Evolutionary conservation across 306 rosid genomes (phyloP).

Genomic region (Canavalia gladiata): DNA sequence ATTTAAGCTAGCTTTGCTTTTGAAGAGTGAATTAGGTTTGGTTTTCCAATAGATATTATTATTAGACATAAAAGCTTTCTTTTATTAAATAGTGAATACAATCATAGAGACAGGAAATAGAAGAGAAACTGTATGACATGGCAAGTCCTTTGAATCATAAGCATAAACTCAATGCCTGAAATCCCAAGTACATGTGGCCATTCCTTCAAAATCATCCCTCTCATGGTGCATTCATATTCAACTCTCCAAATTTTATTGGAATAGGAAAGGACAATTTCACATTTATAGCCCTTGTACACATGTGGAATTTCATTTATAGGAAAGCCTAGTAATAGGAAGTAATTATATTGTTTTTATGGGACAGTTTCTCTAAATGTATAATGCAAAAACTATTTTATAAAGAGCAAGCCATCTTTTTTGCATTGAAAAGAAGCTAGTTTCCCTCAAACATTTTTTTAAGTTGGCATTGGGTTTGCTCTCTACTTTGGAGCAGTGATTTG

Average conservation of each 20-base stretch:
- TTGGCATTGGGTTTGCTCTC: neutral
- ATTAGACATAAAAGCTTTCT: neutral
- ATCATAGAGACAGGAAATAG: conserved; percentile 31
- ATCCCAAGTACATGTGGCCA: neutral
- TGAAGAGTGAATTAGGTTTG: too few relatives aligned
- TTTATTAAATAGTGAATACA: conserved; percentile 2
- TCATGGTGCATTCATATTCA: conserved; percentile 1
- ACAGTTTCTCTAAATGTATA: conserved; percentile 3
- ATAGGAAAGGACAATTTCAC: neutral
- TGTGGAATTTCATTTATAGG: neutral
- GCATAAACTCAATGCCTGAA: neutral
- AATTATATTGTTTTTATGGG: conserved; percentile 18
- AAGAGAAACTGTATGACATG: conserved; percentile 15
- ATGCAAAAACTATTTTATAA: conserved; percentile 9
- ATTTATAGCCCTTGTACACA: neutral
- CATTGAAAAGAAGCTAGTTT: neutral
- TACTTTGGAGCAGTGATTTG: neutral
- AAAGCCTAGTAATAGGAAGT: conserved; percentile 18
- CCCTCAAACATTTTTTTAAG: neutral
- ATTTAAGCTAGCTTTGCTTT: too few relatives aligned
- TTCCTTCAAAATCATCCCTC: neutral
- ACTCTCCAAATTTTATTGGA: neutral
- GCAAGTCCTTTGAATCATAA: neutral
- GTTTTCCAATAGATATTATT: neutral
- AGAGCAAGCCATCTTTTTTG: conserved; percentile 5